A percentile compares a stretch with the other conserved stretches of the same genome.
phyloP scores from a whole-genome alignment of 768 basidiomycete genomes.

The Naematelia encephala region DNA sequence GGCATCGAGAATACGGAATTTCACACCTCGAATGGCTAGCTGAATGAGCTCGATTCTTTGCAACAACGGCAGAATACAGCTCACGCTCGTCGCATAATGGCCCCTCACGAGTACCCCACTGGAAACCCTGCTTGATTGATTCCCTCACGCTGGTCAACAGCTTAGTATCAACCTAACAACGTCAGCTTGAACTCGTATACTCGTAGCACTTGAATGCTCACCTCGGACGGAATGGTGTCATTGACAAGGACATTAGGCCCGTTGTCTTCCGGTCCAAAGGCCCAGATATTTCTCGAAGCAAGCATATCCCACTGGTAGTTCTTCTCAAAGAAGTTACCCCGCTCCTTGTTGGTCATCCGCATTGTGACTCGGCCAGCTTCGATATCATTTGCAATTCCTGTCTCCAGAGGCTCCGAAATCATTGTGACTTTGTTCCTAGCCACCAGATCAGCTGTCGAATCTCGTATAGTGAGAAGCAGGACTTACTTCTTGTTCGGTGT shows the following conservation, averaged over 20 bases:
- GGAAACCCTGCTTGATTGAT: constrained; percentile 97
- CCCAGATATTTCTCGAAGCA: constrained; percentile 97
- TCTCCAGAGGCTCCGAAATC: constrained; percentile 97
- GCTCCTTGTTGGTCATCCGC: constrained; percentile 90
- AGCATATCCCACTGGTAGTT: constrained; percentile 98
- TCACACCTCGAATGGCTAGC: constrained; percentile 94
- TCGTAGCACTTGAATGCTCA: constrained; percentile 43
- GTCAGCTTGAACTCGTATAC: not conserved
- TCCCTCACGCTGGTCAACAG: constrained; percentile 82
- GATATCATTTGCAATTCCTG: constrained; percentile 92
- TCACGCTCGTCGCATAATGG: constrained; percentile 97
- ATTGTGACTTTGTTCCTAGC: constrained; percentile 92
- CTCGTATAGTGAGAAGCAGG: not conserved
- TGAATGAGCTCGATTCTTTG: not conserved
- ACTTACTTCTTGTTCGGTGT: constrained; percentile 81
- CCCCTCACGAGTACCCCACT: constrained; percentile 97
- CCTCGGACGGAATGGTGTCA: constrained; percentile 92
- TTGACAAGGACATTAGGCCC: constrained; percentile 92
- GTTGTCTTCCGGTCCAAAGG: constrained; percentile 94
- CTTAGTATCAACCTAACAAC: constrained; percentile 81
- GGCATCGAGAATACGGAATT: constrained; percentile 92
- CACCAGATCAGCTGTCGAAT: constrained; percentile 1
- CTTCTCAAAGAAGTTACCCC: constrained; percentile 92
- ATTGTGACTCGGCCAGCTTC: constrained; percentile 89
- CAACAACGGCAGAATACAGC: constrained; percentile 49